A percentile compares a stretch with the other conserved stretches of the same genome.
Conservation (phyloP, 345 rosid species). For the Iberis pinnata region DNA sequence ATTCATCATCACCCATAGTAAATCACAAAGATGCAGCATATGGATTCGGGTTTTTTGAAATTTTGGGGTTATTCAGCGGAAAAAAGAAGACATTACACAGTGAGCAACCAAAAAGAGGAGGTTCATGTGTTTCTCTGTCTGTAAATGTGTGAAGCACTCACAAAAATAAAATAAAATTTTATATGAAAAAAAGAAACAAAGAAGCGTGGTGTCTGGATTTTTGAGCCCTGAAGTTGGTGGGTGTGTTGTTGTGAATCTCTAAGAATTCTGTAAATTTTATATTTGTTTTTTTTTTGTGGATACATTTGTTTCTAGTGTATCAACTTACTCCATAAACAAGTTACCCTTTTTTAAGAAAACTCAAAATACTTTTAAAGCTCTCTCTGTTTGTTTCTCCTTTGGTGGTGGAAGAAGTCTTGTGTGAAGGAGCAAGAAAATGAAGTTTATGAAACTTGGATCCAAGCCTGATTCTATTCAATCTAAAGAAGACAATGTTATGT, state of each 20-base stretch:
- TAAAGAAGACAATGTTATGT: constrained; percentile 54
- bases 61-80: neutral
- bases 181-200: constrained; percentile 11
- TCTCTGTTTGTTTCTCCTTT: too few species aligned
- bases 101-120: constrained; percentile 14
- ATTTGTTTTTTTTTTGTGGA: neutral
- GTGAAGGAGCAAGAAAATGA: constrained; percentile 45
- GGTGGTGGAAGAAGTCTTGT: too few species aligned
- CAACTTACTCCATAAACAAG: neutral
- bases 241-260: constrained; percentile 26
- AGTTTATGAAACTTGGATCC: constrained; percentile 90
- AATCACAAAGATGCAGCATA: too few species aligned
- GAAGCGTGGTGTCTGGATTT: constrained; percentile 23
- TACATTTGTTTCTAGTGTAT: constrained; percentile 7
- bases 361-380: too few species aligned
- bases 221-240: constrained; percentile 29
- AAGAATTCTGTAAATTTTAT: too few species aligned
- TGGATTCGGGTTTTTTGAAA: constrained; percentile 11
- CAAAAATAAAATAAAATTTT: neutral
- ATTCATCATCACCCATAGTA: too few species aligned
- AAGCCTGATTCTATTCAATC: constrained; percentile 66
- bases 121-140: constrained; percentile 19
- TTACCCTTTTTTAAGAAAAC: constrained; percentile 5
- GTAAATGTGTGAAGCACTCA: constrained; percentile 25
- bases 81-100: constrained; percentile 4